Base-by-base conservation (phyloP, 1,284 basidiomycete genomes). In the Butyriboletus appendiculatus region DNA sequence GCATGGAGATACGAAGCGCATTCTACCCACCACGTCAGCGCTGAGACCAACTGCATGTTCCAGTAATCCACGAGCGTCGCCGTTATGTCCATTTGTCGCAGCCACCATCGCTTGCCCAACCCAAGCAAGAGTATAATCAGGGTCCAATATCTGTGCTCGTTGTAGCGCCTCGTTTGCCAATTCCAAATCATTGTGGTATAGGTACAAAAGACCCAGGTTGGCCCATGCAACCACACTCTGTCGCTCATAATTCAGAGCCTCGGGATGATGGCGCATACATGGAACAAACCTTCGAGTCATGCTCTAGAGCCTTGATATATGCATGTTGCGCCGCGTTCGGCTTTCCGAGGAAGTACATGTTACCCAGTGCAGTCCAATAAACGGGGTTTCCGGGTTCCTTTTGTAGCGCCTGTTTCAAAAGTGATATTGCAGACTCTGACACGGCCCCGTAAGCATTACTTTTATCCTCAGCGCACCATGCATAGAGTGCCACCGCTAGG, bases 71-170 rank as follows among this genome's bases (percentile, higher is more conserved):
- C 78, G 76, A 0, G 92, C 86, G 52, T 92, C 86, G 15, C 72
- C 67, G 9, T 80, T 67, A 58, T 91, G 84, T 0, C 83, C 85
- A 54, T 89, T 86, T 40, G 75, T 71, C 15, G 80, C 80, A 16
- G 94, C 94, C 20, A 98, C 78, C 39, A 97, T 73, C 6, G 88
- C 94, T 68, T 96, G 95, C 1, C 96, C 97, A 15, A 97, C 81
- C 97, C 97, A 99, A n/a, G 94, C 88, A 28, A 86, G 70, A 0
- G 90, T 81, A 72, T 88, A 90, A 64, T 98, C 96, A 3, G 97
- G 94, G 74, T 98, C 94, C 20, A 96, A 78, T 12, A 88, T 88
- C 69, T 98, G 96, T 15, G 96, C 92, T 59, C 88, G 88, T 62
- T 89, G 81, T 63, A 99, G 86, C 2, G 91, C 87, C 66, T 96